Conservation (phyloP, 306 rosid genomes). For the Delonix regia region DNA sequence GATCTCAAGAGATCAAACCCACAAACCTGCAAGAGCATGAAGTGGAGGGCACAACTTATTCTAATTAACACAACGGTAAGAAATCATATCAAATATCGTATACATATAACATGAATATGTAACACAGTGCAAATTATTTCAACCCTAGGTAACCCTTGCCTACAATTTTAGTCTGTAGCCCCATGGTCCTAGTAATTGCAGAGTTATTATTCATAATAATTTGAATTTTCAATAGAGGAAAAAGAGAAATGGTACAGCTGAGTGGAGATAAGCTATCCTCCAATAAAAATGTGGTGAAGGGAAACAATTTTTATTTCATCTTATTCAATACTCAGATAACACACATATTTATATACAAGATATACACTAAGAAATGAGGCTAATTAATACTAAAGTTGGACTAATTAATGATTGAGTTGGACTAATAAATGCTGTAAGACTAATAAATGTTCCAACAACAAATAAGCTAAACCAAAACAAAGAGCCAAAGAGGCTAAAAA, state of each 20-base stretch:
- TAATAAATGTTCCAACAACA: no score
- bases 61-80: not conserved
- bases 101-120: not conserved
- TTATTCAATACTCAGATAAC: no score
- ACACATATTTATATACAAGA: no score
- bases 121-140: slow-evolving; percentile 19
- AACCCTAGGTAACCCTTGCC: not conserved
- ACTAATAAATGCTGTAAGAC: no score
- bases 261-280: not conserved
- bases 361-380: no score
- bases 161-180: not conserved
- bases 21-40: slow-evolving; percentile 72
- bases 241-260: not conserved
- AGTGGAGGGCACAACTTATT: slow-evolving; percentile 19
- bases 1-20: slow-evolving; percentile 97
- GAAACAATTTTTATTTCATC: no score
- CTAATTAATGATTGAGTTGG: no score
- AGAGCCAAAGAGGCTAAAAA: not conserved
- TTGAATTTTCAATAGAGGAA: not conserved
- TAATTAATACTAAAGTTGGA: no score
- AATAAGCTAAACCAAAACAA: not conserved
- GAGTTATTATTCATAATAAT: not conserved
- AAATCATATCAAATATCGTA: slow-evolving; percentile 21
- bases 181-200: not conserved
- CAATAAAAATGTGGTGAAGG: no score